Evolutionary conservation across 495 filamentous ascomycete species (phyloP).

Genomic region (Massariosphaeria phaeospora): DNA sequence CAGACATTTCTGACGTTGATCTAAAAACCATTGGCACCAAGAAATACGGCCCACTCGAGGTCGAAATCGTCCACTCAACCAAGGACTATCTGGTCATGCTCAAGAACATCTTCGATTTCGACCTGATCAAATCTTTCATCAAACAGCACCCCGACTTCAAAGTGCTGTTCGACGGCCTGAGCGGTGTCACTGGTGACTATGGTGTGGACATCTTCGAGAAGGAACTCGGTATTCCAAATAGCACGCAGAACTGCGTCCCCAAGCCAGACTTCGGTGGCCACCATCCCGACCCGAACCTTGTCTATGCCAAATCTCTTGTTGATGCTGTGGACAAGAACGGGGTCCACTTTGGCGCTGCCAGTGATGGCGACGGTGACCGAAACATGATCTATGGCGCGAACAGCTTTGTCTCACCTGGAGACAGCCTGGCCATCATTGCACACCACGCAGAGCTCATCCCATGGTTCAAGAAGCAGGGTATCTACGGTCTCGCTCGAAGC

Average conservation of each 20-base stretch:
- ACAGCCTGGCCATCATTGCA: conserved; percentile 94
- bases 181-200: conserved; percentile 93
- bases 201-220: conserved; percentile 90
- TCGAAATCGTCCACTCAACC: conserved; percentile 90
- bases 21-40: conserved; percentile 74
- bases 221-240: conserved; percentile 77
- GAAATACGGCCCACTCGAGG: conserved; percentile 78
- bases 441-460: conserved; percentile 93
- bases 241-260: conserved; percentile 89
- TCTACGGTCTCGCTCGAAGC: conserved; percentile 87
- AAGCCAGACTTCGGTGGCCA: conserved; percentile 93
- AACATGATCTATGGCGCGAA: conserved; percentile 99
- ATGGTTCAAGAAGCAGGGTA: conserved; percentile 95
- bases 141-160: conserved; percentile 83
- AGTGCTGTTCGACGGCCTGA: conserved; percentile 89
- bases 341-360: conserved; percentile 93
- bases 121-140: conserved; percentile 90
- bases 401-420: conserved; percentile 92
- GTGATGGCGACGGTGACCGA: conserved; percentile 93
- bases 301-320: conserved; percentile 94
- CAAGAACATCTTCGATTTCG: conserved; percentile 97
- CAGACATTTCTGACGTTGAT: conserved; percentile 81
- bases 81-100: conserved; percentile 90
- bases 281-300: conserved; percentile 95
- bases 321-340: conserved; percentile 85